Base-by-base conservation (phyloP, 2,329 filamentous ascomycete species). In the Bimuria novae-zelandiae region DNA sequence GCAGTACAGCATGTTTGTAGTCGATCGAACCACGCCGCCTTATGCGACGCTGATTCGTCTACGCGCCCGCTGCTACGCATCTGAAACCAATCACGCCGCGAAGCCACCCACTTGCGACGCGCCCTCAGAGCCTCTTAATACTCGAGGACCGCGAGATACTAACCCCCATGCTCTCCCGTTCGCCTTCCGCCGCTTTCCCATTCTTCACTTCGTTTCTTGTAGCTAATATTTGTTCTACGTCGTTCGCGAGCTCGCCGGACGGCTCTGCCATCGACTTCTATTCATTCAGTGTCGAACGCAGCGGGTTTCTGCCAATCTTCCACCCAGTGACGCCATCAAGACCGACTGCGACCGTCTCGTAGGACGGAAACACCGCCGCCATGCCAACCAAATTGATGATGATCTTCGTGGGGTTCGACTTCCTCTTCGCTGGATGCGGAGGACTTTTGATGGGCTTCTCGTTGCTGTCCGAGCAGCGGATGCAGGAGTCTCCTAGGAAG, bases 331-430 rank as follows among this genome's bases (percentile, higher is more conserved):
- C 42, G 48, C 12, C 35, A 29, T 21, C n/a, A 30, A 43, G 19
- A 37, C 21, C 32, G 27, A 44, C 51, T 33, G 48, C 50, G 27
- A 27, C 27, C 32, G 43, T 37, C 35, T 17, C 55, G 55, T 51
- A 56, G 45, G 51, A 54, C 46, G 51, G 47, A 54, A 61, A 55
- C 40, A 62, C 64, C 64, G 53, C 60, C 66, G 71, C 54, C 58
- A 82, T 79, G 76, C 74, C 76, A 63, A 79, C 82, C 74, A 82
- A 79, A 56, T 73, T 84, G 37, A 77, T 84, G 59, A 63, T 80
- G 62, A 74, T 78, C 54, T 85, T 80, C 67, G 64, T 83, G 52
- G 70, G 68, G 37, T 69, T 78, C 55, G 80, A 84, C 67, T 58
- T 82, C 41, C 66, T 83, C 60, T 84, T 84, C 65, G 74, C 82